These are phyloP conservation scores for Trichoderma brevicompactum DNA, from an alignment of 2,329 filamentous ascomycete genomes.

Conservation along the genomic window DNA sequence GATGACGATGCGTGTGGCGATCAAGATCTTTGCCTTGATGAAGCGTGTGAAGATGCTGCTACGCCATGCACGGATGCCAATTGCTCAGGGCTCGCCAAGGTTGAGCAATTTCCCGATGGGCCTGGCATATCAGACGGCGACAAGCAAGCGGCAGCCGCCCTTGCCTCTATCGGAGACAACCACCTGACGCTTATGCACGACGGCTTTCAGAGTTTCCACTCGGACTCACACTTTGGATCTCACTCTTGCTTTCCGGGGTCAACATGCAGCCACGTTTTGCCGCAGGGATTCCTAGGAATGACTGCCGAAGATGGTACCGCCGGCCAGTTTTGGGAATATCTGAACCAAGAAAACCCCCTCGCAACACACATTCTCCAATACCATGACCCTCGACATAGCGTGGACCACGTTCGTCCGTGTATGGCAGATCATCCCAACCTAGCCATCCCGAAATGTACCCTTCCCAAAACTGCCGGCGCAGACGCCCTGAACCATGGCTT, in stretches of 20 bases:
- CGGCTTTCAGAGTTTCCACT: constrained; percentile 1
- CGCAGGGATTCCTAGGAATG: constrained; percentile 30
- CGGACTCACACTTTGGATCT: constrained; percentile 4
- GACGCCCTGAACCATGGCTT: constrained; percentile 29
- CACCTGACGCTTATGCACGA: constrained; percentile 7
- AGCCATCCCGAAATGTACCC: constrained; percentile 36
- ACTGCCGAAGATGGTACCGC: constrained; percentile 27
- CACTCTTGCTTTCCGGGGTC: constrained; percentile 6
- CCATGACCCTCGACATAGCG: constrained; percentile 37
- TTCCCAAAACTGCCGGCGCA: constrained; percentile 35
- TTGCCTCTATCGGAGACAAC: constrained; percentile 40
- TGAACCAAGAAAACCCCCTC: constrained; percentile 35
- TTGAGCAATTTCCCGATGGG: not conserved
- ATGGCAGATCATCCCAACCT: constrained; percentile 37
- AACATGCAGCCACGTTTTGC: not conserved
- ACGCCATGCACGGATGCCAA: constrained; percentile 44
- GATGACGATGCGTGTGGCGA: constrained; percentile 42
- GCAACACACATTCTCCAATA: constrained; percentile 40
- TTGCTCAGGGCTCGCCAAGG: constrained; percentile 35
- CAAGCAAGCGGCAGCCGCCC: constrained; percentile 39
- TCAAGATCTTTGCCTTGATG: constrained; percentile 33
- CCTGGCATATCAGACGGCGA: constrained; percentile 33
- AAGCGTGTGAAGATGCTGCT: constrained; percentile 45
- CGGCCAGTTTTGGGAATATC: constrained; percentile 31
- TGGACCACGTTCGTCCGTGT: constrained; percentile 36